Base-by-base conservation (phyloP, 306 rosid species). In the Rubus idaeus region DNA sequence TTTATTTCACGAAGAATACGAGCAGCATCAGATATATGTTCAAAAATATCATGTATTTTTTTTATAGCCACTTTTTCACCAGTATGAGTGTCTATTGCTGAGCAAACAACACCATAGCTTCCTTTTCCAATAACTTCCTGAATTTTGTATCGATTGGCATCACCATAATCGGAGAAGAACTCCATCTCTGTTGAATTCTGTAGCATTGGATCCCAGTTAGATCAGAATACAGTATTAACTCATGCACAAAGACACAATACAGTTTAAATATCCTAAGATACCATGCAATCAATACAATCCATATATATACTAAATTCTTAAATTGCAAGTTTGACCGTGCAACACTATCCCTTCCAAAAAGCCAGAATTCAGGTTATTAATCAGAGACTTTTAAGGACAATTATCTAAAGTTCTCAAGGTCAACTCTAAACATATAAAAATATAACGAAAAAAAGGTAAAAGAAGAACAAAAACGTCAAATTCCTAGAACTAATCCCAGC, bases 1-100 rank as follows among this genome's bases (percentile, higher is more conserved):
- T 94, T 94, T 88, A 94, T 94, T 91, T 94, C 98, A 18, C 98
- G 96, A 68, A 94, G 96, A 87, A 94, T 94, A 37, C 98, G 98
- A 1, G 98, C 94, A 51, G 98, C 94, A 79, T 94, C 98, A 37
- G 98, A 91, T 75, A 91, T 83, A 74, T 94, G 98, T 78, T 94
- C 98, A 71, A 94, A 94, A 79, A 91, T 94, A 75, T 90, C 96
- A 13, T 90, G 97, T 77, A 94, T 90, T 83, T 94, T 94, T 78
- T 94, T 94, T 77, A 94, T 94, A 41, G 98, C 98, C 79, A 94
- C 98, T 79, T 89, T 94, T 82, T 91, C 91, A 41, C 91, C 89
- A 0, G 96, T 92, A 74, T 88, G 95, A 71, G 95, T 91, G 83
- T 94, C 98, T 21, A 94, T 78, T 46, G 98, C 98, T 56, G 98